Conservation (phyloP, 495 filamentous ascomycete genomes). For the Penicillium lividum region DNA sequence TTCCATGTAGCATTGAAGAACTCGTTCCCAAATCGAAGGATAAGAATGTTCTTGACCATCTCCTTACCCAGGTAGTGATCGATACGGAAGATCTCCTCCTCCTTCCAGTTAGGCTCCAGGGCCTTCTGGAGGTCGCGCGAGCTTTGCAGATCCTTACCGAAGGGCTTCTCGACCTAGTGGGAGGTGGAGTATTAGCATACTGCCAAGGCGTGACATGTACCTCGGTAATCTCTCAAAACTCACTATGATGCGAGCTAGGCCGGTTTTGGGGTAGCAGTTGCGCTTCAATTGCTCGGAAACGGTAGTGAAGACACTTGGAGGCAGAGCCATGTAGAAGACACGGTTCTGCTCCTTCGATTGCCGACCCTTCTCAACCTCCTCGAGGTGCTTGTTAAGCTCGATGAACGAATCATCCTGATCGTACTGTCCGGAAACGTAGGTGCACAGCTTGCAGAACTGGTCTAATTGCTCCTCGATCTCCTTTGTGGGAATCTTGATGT, state of each 20-base stretch:
- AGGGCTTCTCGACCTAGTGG: slow-evolving; percentile 92
- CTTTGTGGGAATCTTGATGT: slow-evolving; percentile 98
- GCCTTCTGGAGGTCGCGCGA: slow-evolving; percentile 95
- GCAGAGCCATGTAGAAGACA: slow-evolving; percentile 99
- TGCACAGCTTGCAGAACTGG: slow-evolving; percentile 83
- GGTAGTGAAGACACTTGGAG: slow-evolving; percentile 95
- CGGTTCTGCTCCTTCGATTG: slow-evolving; percentile 73
- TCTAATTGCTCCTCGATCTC: slow-evolving; percentile 94
- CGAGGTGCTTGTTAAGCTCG: slow-evolving; percentile 83
- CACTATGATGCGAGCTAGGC: slow-evolving; percentile 92
- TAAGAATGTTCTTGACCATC: slow-evolving; percentile 99
- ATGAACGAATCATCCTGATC: slow-evolving; percentile 95
- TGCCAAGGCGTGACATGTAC: neutral
- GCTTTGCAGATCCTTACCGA: slow-evolving; percentile 93
- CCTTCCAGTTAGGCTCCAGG: slow-evolving; percentile 96
- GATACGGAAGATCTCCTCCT: slow-evolving; percentile 99
- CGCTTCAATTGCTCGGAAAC: slow-evolving; percentile 96
- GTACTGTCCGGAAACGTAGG: slow-evolving; percentile 95
- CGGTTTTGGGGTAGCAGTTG: slow-evolving; percentile 89
- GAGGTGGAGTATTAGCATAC: slow-evolving; percentile 11
- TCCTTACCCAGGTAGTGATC: slow-evolving; percentile 99
- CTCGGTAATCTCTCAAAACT: slow-evolving; percentile 23
- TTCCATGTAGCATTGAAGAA: slow-evolving; percentile 99
- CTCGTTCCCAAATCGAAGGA: slow-evolving; percentile 97
- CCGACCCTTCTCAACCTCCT: slow-evolving; percentile 79